A percentile compares a stretch with the other conserved stretches of the same genome.
Conservation (phyloP, 129 eudicot genomes). For the Flaveria sonorensis region DNA sequence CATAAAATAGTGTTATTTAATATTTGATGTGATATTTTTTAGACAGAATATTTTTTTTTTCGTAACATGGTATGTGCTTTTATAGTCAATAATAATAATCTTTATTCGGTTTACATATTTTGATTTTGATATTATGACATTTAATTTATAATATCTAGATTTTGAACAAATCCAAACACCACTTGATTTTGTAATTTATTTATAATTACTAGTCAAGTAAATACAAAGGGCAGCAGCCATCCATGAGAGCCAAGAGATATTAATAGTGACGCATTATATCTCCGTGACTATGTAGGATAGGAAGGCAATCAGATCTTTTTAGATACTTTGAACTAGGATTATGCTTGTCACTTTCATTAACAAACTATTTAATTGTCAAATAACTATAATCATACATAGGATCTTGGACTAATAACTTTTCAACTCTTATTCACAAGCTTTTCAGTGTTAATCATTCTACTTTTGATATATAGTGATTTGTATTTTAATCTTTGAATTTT, state of each 20-base stretch:
- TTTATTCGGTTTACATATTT: no score
- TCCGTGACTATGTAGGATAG: constrained; percentile 21
- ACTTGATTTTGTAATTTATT: constrained; percentile 10
- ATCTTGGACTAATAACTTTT: constrained; percentile 23
- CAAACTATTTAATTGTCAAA: constrained; percentile 3
- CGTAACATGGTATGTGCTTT: no score
- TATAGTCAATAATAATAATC: no score
- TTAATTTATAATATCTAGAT: background rate
- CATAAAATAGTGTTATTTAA: no score
- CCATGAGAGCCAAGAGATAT: constrained; percentile 22
- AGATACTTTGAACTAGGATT: constrained; percentile 37
- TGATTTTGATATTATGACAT: background rate
- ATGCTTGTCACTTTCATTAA: constrained; percentile 36
- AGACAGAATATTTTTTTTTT: no score
- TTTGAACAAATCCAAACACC: constrained; percentile 16
- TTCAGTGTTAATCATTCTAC: constrained; percentile 5
- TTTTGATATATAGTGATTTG: background rate
- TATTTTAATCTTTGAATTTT: constrained; percentile 4
- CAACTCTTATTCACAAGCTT: background rate
- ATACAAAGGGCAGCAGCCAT: constrained; percentile 33
- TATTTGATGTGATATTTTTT: no score
- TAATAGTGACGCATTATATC: background rate
- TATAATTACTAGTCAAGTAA: background rate
- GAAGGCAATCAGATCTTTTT: constrained; percentile 21
- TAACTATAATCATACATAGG: background rate